phyloP scores from a whole-genome alignment of 2,329 filamentous ascomycete species.

The Cladosporium cucumerinum region DNA sequence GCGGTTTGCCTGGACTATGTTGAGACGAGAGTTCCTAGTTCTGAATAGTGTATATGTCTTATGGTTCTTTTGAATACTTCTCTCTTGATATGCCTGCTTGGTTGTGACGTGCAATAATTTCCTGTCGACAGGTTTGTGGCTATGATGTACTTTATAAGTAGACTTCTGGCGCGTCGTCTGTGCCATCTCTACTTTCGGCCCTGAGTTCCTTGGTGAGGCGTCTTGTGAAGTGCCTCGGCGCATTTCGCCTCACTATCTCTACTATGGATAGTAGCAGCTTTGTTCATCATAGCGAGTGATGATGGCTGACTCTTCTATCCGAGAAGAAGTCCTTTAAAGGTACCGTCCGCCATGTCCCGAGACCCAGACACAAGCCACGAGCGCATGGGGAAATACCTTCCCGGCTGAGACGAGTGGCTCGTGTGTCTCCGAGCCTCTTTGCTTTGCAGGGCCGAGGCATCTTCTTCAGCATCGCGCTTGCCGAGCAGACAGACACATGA shows the following conservation, averaged over 20 bases:
- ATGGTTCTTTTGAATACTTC: not conserved
- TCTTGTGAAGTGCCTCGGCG: not conserved
- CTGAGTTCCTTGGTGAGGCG: not conserved
- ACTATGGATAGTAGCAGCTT: not conserved
- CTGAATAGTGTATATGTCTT: slow-evolving; percentile 2
- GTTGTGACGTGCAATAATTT: not conserved
- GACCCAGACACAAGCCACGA: not conserved
- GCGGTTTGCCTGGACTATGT: not conserved
- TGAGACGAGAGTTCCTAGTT: not conserved
- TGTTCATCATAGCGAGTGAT: not conserved
- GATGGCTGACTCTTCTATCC: not conserved
- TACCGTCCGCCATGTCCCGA: not conserved
- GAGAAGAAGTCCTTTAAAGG: not conserved
- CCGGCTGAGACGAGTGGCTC: not conserved
- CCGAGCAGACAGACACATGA: not conserved
- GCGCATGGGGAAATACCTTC: not conserved
- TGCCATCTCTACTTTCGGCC: not conserved
- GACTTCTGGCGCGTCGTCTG: not conserved
- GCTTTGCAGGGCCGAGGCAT: not conserved
- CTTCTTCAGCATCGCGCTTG: not conserved
- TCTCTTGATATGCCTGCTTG: not conserved
- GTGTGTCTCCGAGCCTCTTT: not conserved
- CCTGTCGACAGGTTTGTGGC: not conserved
- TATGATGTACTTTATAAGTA: not conserved
- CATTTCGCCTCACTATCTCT: not conserved